phyloP scores from a whole-genome alignment of 2,329 filamentous ascomycete genomes.

The Colletotrichum sojae region DNA sequence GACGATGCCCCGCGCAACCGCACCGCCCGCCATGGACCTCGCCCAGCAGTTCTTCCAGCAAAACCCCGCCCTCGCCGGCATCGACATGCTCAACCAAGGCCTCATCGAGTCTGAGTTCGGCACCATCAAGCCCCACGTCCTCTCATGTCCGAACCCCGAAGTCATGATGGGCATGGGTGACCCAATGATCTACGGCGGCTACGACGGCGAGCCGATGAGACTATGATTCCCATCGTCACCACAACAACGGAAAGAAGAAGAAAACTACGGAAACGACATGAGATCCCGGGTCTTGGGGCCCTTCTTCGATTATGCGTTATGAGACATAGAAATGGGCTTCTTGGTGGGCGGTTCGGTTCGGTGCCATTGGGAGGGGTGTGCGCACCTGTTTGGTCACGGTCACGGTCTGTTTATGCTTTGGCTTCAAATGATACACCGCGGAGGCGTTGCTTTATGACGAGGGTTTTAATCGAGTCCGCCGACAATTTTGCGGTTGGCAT shows the following conservation, averaged over 20 bases:
- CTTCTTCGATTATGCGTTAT: constrained; percentile 17
- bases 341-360: constrained; percentile 10
- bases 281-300: background rate
- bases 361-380: constrained; percentile 1
- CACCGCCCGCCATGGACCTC: constrained; percentile 52
- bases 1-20: constrained; percentile 32
- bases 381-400: background rate
- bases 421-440: constrained; percentile 37
- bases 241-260: background rate
- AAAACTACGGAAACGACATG: background rate
- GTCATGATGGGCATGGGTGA: constrained; percentile 71
- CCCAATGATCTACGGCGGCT: constrained; percentile 71
- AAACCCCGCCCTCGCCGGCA: constrained; percentile 56
- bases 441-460: constrained; percentile 35
- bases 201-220: constrained; percentile 61
- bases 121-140: constrained; percentile 69
- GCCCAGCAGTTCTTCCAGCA: constrained; percentile 60
- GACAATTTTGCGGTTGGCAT: background rate
- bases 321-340: constrained; percentile 26
- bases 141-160: constrained; percentile 66
- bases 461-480: background rate
- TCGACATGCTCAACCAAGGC: constrained; percentile 64
- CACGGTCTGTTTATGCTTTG: background rate
- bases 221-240: constrained; percentile 47
- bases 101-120: constrained; percentile 67